These are phyloP conservation scores for Heritiera fomes DNA, from an alignment of 345 rosid species.

Conservation along the genomic window DNA sequence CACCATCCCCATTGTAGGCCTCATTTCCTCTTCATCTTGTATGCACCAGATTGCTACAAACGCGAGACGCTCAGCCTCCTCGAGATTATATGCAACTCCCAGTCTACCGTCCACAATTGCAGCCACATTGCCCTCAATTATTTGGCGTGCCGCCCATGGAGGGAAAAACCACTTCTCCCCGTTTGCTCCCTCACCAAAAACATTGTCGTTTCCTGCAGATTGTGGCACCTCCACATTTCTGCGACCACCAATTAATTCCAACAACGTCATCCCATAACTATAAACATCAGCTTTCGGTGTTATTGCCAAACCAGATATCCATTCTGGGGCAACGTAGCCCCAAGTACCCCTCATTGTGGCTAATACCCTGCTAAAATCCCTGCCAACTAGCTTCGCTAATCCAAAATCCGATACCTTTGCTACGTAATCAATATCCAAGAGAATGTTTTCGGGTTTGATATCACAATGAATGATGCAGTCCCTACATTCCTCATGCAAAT, in stretches of 20 bases:
- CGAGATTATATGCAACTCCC: slow-evolving; percentile 41
- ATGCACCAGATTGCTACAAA: slow-evolving; percentile 78
- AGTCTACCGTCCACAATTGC: slow-evolving; percentile 52
- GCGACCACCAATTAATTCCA: slow-evolving; percentile 71
- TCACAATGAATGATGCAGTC: slow-evolving; percentile 64
- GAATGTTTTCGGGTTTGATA: slow-evolving; percentile 68
- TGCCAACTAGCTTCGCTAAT: slow-evolving; percentile 59
- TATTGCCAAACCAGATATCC: slow-evolving; percentile 61
- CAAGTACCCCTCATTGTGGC: slow-evolving; percentile 67
- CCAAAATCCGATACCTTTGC: slow-evolving; percentile 67
- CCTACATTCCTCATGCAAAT: slow-evolving; percentile 68
- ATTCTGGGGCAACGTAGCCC: slow-evolving; percentile 73
- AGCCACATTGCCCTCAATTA: slow-evolving; percentile 57
- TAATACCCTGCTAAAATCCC: slow-evolving; percentile 59
- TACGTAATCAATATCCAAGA: slow-evolving; percentile 45
- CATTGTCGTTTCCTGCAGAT: slow-evolving; percentile 27
- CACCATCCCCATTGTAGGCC: slow-evolving; percentile 72
- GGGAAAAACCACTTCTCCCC: slow-evolving; percentile 82
- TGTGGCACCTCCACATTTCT: slow-evolving; percentile 58
- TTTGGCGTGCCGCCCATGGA: slow-evolving; percentile 80
- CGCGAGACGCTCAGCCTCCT: slow-evolving; percentile 62
- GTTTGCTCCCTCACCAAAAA: slow-evolving; percentile 27
- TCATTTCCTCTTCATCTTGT: slow-evolving; percentile 61
- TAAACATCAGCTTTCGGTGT: slow-evolving; percentile 74
- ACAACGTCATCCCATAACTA: slow-evolving; percentile 68